Base-by-base conservation (phyloP, 169 alveolate species). In the Plasmodium knowlesi region DNA sequence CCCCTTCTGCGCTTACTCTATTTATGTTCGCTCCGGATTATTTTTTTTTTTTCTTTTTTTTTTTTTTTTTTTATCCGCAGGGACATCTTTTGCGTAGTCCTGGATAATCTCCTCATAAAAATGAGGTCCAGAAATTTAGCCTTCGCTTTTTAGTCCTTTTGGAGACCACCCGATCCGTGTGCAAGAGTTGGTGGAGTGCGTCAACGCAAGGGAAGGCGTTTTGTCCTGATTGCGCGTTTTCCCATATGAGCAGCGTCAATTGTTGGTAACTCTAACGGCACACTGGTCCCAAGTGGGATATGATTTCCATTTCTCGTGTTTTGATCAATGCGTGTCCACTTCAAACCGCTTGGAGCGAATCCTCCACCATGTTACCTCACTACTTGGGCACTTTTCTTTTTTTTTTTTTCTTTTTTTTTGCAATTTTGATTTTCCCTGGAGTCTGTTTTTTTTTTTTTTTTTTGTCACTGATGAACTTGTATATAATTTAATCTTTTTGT, bases 1-100 rank as follows among this genome's bases (percentile, higher is more conserved):
- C 34, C 74, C 74, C 28, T 1, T 61, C 19, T 19, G 9, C 22
- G 14, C 32, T 61, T 19, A 0, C 34, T 5, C 34, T 0, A 61
- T 53, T 53, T 72, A 53, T 43, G 54, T 16, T 14, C 54, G 10
- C 54, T 9, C 54, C 54, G 4, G 54, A 43, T 53, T 53, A 16
- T 82, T 82, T 16, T 16, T 53, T 53, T 8, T 22, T 25, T 81
- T 82, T 19, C 2, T 22, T 61, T 61, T 76, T 43, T 76, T 78
- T 16, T 22, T 46, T 86, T 76, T 25, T 32, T 73, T 73, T 76
- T 37, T 28, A 28, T 61, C 61, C 39, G 25, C 72, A 88, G 94
- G 57, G 89, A 61, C 82, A 88, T 88, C 28, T 88, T 88, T 32
- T 88, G 94, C 41, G 39, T 53, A 30, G 82, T 72, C 50, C 81